Evolutionary conservation across 1,284 basidiomycete genomes (phyloP).

Genomic region (Ustilago tritici): DNA sequence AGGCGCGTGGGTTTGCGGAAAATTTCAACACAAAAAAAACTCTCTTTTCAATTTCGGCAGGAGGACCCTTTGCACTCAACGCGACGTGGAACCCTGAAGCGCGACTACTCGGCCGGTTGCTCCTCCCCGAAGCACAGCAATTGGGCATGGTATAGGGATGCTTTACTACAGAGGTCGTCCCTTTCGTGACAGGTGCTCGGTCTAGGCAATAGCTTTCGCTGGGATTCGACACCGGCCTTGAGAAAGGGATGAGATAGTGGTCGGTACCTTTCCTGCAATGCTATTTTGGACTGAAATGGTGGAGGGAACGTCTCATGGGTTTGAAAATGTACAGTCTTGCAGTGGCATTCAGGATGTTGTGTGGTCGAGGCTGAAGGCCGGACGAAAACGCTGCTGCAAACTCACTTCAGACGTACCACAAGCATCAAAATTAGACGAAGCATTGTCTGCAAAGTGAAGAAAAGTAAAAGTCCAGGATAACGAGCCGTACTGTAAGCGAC

Average conservation of each 20-base stretch:
- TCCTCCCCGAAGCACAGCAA: background rate
- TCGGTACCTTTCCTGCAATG: too few relatives aligned
- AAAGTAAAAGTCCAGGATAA: constrained; percentile 14
- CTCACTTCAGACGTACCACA: too few relatives aligned
- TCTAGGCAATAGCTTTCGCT: too few relatives aligned
- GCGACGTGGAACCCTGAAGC: background rate
- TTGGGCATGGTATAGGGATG: background rate
- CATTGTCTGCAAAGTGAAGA: constrained; percentile 1
- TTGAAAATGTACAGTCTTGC: too few relatives aligned
- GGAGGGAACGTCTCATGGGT: too few relatives aligned
- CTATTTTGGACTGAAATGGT: too few relatives aligned
- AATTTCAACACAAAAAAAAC: constrained; percentile 15
- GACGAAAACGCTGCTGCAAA: too few relatives aligned
- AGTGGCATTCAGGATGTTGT: too few relatives aligned
- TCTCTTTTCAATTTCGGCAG: background rate
- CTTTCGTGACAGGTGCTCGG: too few relatives aligned
- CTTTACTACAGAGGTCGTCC: background rate
- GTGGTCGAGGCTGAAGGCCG: too few relatives aligned
- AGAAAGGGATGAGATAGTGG: too few relatives aligned
- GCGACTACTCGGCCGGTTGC: constrained; percentile 4
- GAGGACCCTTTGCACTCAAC: constrained; percentile 11
- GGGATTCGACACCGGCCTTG: too few relatives aligned
- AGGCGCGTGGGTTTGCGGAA: background rate
- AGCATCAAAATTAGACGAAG: background rate
- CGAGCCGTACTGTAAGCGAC: constrained; percentile 2